Conservation (phyloP, 2,329 filamentous ascomycete genomes). For the Pyrenophora seminiperda region DNA sequence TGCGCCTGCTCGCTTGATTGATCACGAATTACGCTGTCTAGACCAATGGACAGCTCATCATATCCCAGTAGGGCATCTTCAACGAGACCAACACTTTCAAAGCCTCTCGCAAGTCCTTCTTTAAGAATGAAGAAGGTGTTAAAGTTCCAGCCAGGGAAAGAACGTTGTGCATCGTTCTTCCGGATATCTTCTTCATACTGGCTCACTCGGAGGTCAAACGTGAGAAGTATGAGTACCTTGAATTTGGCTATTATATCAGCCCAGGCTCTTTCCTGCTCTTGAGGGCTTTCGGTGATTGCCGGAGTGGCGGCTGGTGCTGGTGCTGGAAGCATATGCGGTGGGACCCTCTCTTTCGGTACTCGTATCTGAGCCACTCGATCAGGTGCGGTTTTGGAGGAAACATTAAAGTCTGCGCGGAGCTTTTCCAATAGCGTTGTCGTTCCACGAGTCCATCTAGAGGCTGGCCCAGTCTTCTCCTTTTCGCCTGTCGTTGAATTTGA, state of each 20-base stretch:
- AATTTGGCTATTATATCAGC: conserved; percentile 82
- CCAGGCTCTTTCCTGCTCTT: conserved; percentile 83
- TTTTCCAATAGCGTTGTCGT: conserved; percentile 88
- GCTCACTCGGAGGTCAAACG: conserved; percentile 86
- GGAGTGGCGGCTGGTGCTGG: conserved; percentile 44
- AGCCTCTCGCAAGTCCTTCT: conserved; percentile 88
- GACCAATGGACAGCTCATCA: conserved; percentile 85
- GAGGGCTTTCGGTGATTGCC: conserved; percentile 64
- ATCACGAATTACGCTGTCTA: conserved; percentile 82
- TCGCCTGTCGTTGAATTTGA: conserved; percentile 57
- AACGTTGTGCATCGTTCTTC: conserved; percentile 86
- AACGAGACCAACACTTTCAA: conserved; percentile 93
- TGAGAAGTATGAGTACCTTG: conserved; percentile 82
- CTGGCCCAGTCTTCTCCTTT: conserved; percentile 67
- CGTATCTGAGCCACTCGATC: conserved; percentile 87
- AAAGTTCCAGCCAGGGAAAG: conserved; percentile 95
- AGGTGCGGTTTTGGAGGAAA: conserved; percentile 69
- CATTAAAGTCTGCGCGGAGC: conserved; percentile 86
- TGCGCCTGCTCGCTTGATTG: conserved; percentile 68
- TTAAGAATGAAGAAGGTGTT: conserved; percentile 99
- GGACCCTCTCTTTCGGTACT: conserved; percentile 60
- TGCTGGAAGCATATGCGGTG: conserved; percentile 54
- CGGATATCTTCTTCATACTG: conserved; percentile 98
- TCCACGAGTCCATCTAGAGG: conserved; percentile 77
- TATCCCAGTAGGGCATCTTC: conserved; percentile 95